Evolutionary conservation across 176 grass and related monocot species (phyloP).

Genomic region (Musa troglodytarum): DNA sequence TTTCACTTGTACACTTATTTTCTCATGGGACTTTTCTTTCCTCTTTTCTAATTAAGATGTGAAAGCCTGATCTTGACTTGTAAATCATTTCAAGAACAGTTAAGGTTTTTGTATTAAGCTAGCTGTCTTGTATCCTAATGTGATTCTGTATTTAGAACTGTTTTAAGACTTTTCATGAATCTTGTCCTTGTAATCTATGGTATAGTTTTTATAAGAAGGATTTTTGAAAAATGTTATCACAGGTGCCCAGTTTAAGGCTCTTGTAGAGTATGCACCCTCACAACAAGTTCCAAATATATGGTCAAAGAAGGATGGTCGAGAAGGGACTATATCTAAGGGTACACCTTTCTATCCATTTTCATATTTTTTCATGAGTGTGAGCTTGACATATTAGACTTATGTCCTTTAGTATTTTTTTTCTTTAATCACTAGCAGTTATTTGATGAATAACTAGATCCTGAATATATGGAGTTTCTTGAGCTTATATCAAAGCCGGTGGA

Average conservation of each 20-base stretch:
- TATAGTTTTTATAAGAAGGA: not conserved
- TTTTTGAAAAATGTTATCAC: not conserved
- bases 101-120: not conserved
- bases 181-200: not conserved
- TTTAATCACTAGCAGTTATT: slow-evolving; percentile 14
- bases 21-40: too few species aligned
- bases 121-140: not conserved
- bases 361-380: not conserved
- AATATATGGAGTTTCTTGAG: slow-evolving; percentile 88
- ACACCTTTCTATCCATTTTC: not conserved
- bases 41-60: too few species aligned
- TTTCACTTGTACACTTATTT: too few species aligned
- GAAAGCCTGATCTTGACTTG: too few species aligned
- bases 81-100: not conserved
- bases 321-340: slow-evolving; percentile 92
- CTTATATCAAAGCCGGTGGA: slow-evolving; percentile 75
- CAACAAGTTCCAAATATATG: slow-evolving; percentile 62
- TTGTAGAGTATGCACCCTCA: slow-evolving; percentile 88
- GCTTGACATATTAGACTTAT: not conserved
- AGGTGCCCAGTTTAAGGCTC: slow-evolving; percentile 95
- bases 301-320: slow-evolving; percentile 81
- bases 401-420: slow-evolving; percentile 3
- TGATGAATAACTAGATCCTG: slow-evolving; percentile 55
- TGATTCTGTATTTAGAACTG: not conserved
- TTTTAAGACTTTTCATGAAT: not conserved